Evolutionary conservation across 441 rosid species (phyloP), one percentile per base, ranked within the genome.

Genomic region (Erodium trifolium): DNA sequence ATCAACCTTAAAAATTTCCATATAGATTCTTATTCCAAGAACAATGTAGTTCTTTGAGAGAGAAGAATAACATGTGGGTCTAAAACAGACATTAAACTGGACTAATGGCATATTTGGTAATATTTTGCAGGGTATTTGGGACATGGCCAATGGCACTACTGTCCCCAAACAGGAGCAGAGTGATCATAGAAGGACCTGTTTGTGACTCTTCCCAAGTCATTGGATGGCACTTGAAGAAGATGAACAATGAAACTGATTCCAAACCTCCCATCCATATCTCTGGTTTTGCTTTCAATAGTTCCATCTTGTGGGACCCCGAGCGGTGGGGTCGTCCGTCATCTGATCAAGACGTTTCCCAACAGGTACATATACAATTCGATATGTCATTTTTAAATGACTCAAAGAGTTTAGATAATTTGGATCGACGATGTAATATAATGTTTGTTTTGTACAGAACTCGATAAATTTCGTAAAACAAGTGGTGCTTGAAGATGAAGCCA

Each of bases 251-350:
- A 78, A 82, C 85, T 8, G 65, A 60, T n/a, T 82, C 68, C 16
- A 81, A 83, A 67, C 84, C 74, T 11, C 69, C 85, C 0, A 89
- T 87, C 63, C 92, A 86, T 43, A 84, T 89, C 63, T 90, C 99
- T 3, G 85, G 89, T 68, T 88, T 94, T 69, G 98, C 85, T n/a
- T 94, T 94, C 78, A 94, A 94, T 79, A 94, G 99, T 70, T 92
- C 97, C 2, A 90, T 92, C 31, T 97, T 94, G 55, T 92, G 97
- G 99, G 98, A 92, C 68, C 98, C 98, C 31, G 97, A 92, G 69
- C 82, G 96, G 84, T 91, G 97, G 99, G 99, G 99, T 67, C 90
- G 97, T n/a, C 87, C 93, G 70, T 89, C 97, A n/a, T 84, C 97
- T 0, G 67, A 77, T 68, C 93, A 92, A 73, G 90, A 72, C 60